phyloP scores from a whole-genome alignment of 73 alveolate genomes.

The Uronychia setigera region DNA sequence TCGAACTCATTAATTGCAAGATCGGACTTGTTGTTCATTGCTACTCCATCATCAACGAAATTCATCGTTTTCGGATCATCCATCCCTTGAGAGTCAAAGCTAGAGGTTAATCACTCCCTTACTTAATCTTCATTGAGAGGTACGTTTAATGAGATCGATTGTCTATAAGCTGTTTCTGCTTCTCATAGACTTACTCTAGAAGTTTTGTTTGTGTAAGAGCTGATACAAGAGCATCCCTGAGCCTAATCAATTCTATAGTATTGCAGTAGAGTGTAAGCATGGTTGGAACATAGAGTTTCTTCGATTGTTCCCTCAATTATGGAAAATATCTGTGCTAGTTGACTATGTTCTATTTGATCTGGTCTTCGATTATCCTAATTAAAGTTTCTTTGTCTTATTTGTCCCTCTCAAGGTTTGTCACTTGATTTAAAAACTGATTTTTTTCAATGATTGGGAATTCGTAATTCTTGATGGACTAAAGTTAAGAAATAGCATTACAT shows the following conservation, averaged over 20 bases:
- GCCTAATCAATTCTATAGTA: conserved; percentile 48
- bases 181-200: conserved; percentile 45
- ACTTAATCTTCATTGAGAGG: conserved; percentile 9
- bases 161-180: conserved; percentile 24
- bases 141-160: neutral
- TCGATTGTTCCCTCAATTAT: conserved; percentile 32
- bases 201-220: conserved; percentile 39
- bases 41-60: conserved; percentile 76
- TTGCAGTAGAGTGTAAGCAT: conserved; percentile 58
- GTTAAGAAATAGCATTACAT: conserved; percentile 19
- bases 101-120: neutral
- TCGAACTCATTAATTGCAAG: conserved; percentile 63
- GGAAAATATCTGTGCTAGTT: conserved; percentile 38
- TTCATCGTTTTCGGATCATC: conserved; percentile 34
- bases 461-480: conserved; percentile 40
- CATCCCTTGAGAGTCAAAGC: conserved; percentile 46
- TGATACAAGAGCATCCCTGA: conserved; percentile 41
- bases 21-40: conserved; percentile 35
- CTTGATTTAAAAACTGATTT: conserved; percentile 5
- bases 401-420: conserved; percentile 27
- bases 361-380: conserved; percentile 14
- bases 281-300: conserved; percentile 48
- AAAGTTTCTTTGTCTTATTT: conserved; percentile 42
- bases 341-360: conserved; percentile 27
- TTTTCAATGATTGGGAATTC: conserved; percentile 24